Percentiles rank a stretch among this genome's conserved stretches.
phyloP scores from a whole-genome alignment of 2,329 filamentous ascomycete genomes.

The Xylaria hypoxylon region DNA sequence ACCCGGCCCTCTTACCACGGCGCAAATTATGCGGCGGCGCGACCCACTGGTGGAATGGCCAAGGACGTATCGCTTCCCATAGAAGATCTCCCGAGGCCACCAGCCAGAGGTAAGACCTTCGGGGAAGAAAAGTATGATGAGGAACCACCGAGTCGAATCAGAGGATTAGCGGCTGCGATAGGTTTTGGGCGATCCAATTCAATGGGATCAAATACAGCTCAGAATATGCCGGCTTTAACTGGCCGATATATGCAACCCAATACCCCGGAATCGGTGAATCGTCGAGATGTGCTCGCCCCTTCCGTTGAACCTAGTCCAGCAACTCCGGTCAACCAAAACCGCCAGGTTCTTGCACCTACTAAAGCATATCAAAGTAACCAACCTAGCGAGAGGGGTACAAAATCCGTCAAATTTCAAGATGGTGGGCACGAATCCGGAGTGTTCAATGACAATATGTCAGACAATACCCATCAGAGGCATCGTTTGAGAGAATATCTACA shows the following conservation, averaged over 20 bases:
- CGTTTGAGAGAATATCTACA: constrained; percentile 47
- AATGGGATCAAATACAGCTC: constrained; percentile 32
- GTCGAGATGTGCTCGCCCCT: constrained; percentile 21
- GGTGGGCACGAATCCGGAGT: constrained; percentile 39
- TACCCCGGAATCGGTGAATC: constrained; percentile 26
- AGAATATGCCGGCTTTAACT: constrained; percentile 36
- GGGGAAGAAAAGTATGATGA: constrained; percentile 41
- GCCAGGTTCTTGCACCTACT: constrained; percentile 21
- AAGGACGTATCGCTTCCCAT: constrained; percentile 33
- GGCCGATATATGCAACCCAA: constrained; percentile 36
- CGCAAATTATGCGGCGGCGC: constrained; percentile 20
- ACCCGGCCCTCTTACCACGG: constrained; percentile 7
- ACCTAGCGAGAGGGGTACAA: constrained; percentile 38
- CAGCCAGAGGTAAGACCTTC: constrained; percentile 44
- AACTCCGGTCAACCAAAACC: constrained; percentile 31
- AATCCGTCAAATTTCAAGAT: constrained; percentile 51
- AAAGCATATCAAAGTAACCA: constrained; percentile 31
- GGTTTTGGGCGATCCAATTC: constrained; percentile 45
- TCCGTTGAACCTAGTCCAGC: constrained; percentile 36
- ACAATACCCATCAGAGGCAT: constrained; percentile 41
- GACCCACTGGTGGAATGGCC: constrained; percentile 28
- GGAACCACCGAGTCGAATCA: constrained; percentile 42
- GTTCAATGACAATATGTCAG: constrained; percentile 42
- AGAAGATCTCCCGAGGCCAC: constrained; percentile 43
- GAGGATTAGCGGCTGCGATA: constrained; percentile 42